Evolutionary conservation across 2,329 filamentous ascomycete species (phyloP).

Genomic region (Fusarium luffae): DNA sequence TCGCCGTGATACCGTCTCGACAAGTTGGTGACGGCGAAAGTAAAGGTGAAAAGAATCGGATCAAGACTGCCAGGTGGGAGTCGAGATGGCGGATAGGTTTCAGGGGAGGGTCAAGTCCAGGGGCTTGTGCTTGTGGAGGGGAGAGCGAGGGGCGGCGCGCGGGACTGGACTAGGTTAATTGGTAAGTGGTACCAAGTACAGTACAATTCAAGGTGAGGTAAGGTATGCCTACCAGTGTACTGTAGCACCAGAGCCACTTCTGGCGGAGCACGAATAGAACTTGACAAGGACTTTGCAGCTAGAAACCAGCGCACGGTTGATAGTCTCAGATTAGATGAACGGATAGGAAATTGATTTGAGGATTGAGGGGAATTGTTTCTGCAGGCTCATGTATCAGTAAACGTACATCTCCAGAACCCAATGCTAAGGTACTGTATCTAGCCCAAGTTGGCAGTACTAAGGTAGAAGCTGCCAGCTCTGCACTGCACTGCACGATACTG

Average conservation of each 20-base stretch:
- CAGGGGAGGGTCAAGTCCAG: conserved; percentile 44
- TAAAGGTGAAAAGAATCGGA: conserved; percentile 23
- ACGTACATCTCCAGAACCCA: background rate
- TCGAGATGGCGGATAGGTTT: conserved; percentile 44
- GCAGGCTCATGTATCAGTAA: background rate
- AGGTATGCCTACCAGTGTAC: conserved; percentile 1
- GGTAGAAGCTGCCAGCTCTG: conserved; percentile 22
- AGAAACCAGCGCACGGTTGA: conserved; percentile 14
- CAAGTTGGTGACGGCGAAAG: conserved; percentile 23
- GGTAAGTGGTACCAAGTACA: conserved; percentile 2
- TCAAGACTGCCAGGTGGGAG: conserved; percentile 34
- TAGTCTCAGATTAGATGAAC: conserved; percentile 6
- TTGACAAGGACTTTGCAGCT: background rate
- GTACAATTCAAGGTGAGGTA: background rate
- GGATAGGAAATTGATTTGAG: background rate
- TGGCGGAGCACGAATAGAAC: conserved; percentile 25
- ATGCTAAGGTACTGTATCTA: background rate
- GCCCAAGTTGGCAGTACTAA: background rate
- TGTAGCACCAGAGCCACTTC: conserved; percentile 33
- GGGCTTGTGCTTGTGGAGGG: conserved; percentile 35
- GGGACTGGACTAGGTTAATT: conserved; percentile 21
- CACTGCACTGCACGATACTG: conserved; percentile 7
- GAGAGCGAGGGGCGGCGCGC: conserved; percentile 36
- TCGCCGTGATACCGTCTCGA: conserved; percentile 35
- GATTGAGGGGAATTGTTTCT: background rate